These are phyloP conservation scores for Peziza echinospora DNA, from an alignment of 495 filamentous ascomycete genomes.

Conservation along the genomic window DNA sequence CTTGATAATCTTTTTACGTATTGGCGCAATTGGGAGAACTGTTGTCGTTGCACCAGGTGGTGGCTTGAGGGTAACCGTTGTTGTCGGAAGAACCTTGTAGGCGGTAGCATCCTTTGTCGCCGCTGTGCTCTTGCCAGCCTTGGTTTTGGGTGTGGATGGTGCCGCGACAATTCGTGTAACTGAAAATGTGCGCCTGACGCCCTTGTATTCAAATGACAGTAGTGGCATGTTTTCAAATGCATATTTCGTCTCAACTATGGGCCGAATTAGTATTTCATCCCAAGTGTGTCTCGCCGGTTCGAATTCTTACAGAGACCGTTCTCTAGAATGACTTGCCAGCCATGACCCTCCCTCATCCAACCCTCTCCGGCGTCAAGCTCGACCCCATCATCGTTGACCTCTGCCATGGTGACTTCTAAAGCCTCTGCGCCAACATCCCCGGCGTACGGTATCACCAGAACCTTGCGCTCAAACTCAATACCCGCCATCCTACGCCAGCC, in stretches of 20 bases:
- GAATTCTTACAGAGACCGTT: background rate
- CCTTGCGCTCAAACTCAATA: slow-evolving; percentile 1
- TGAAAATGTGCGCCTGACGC: slow-evolving; percentile 17
- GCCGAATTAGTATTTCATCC: slow-evolving; percentile 8
- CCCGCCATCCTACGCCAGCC: slow-evolving; percentile 23
- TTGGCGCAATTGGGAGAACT: no score
- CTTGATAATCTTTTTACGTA: no score
- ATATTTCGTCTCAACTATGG: slow-evolving; percentile 17
- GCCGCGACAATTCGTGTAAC: slow-evolving; percentile 18
- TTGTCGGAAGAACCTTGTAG: slow-evolving; percentile 7
- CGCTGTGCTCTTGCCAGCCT: no score
- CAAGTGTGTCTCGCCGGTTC: background rate
- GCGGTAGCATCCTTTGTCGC: background rate
- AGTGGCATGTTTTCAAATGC: slow-evolving; percentile 11
- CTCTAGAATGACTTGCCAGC: background rate
- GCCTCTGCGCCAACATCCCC: background rate
- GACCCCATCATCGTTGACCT: background rate
- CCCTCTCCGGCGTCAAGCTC: background rate
- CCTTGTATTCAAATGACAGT: slow-evolving; percentile 16
- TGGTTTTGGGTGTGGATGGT: no score
- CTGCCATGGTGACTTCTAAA: background rate
- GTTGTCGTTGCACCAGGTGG: background rate
- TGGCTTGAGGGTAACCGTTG: slow-evolving; percentile 7
- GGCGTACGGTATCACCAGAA: background rate
- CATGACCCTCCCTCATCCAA: background rate